Evolutionary conservation across 176 grass and related monocot species (phyloP).

Genomic region (Carex myosuroides): DNA sequence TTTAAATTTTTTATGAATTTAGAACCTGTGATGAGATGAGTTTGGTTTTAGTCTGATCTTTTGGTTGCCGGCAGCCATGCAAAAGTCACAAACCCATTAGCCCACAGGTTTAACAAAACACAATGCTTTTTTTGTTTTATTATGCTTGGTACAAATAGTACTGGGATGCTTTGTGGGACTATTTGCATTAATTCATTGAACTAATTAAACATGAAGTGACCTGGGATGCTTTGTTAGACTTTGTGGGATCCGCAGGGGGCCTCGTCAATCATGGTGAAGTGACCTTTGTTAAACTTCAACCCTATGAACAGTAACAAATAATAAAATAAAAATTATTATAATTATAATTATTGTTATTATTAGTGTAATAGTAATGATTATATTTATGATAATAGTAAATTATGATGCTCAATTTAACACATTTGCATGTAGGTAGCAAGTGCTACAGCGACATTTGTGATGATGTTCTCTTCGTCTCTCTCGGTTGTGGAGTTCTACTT

Average conservation of each 20-base stretch:
- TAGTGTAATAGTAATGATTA: not conserved
- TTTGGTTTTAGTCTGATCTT: not conserved
- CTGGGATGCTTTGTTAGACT: too few species aligned
- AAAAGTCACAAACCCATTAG: not conserved
- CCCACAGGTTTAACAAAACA: not conserved
- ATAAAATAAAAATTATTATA: not conserved
- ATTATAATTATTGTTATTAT: not conserved
- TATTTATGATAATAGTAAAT: not conserved
- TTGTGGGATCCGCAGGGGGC: not conserved
- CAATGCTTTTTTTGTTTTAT: not conserved
- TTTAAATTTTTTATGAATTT: not conserved
- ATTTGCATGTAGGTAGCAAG: conserved; percentile 58
- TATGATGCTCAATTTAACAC: not conserved
- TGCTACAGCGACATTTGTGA: conserved; percentile 95
- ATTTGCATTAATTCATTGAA: not conserved
- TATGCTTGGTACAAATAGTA: not conserved
- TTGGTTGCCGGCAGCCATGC: not conserved
- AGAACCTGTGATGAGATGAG: not conserved
- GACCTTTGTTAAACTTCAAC: not conserved
- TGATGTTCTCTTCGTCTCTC: conserved; percentile 99
- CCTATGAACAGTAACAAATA: not conserved
- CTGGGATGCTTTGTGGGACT: not conserved
- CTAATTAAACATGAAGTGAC: not conserved
- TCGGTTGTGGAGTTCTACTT: conserved; percentile 97
- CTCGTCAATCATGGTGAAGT: not conserved